These are phyloP conservation scores for Diplodia corticola DNA, from an alignment of 2,329 filamentous ascomycete genomes.

Conservation along the genomic window DNA sequence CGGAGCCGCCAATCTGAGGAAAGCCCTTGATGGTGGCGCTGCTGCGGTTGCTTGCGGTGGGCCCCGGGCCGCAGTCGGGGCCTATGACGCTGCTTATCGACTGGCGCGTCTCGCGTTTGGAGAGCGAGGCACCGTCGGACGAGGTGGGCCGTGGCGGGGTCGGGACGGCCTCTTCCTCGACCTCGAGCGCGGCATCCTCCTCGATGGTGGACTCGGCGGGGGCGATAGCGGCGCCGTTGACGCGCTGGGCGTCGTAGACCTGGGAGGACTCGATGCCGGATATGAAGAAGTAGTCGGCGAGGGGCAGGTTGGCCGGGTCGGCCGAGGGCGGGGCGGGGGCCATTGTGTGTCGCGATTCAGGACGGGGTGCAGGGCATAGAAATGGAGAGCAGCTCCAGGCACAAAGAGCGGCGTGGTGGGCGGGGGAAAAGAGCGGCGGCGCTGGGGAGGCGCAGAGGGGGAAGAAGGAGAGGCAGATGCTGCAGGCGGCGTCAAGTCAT, in stretches of 20 bases:
- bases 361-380: slow-evolving; percentile 17
- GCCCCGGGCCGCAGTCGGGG: slow-evolving; percentile 40
- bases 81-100: slow-evolving; percentile 54
- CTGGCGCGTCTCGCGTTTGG: slow-evolving; percentile 47
- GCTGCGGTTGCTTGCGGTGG: slow-evolving; percentile 62
- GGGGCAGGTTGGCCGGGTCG: slow-evolving; percentile 50
- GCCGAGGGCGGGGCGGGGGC: slow-evolving; percentile 42
- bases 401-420: slow-evolving; percentile 1
- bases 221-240: slow-evolving; percentile 32
- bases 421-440: slow-evolving; percentile 21
- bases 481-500: slow-evolving; percentile 13
- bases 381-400: slow-evolving; percentile 9
- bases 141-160: slow-evolving; percentile 43
- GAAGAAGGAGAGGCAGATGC: background rate
- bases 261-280: slow-evolving; percentile 54
- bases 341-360: slow-evolving; percentile 30
- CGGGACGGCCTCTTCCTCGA: slow-evolving; percentile 27
- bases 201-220: slow-evolving; percentile 59
- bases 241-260: slow-evolving; percentile 50
- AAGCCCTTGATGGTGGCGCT: slow-evolving; percentile 61
- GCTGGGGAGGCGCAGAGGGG: slow-evolving; percentile 1
- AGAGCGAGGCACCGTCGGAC: slow-evolving; percentile 45
- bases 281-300: slow-evolving; percentile 69
- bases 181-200: slow-evolving; percentile 59
- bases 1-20: slow-evolving; percentile 41